Evolutionary conservation across 306 rosid genomes (phyloP), one percentile per base, ranked within the genome.

Genomic region (Dalbergia oliveri): DNA sequence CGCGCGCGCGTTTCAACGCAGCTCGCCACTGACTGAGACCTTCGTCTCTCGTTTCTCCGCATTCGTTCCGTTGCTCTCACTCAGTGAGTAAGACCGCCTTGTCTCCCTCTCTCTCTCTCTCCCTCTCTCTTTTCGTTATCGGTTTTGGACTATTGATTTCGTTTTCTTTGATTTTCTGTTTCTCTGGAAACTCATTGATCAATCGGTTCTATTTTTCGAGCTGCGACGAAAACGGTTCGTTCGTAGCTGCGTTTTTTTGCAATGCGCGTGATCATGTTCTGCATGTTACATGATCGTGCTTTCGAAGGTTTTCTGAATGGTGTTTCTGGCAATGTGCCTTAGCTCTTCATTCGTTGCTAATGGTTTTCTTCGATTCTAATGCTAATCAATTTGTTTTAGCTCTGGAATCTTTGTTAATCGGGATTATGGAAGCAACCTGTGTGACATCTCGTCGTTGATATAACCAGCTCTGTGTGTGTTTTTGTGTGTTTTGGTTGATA

Each of bases 301-400:
- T 72, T 66, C 56, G 15, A 59, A 62, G 33, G 61, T 39, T 82
- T 83, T 49, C 23, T 43, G 69, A 75, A 58, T 68, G 43, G 54
- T 51, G 66, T 61, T 87, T 65, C 33, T 34, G 56, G 73, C 90
- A 92, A 88, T 92, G 97, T 80, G 85, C 83, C 51, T 90, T 3
- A 47, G 43, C 41, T 80, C 81, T 54, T 66, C 73, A 57, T 65
- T 70, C 79, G 49, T 77, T 51, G 5, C 21, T 81, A 34, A 66
- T 82, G 11, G 15, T 58, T 81, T 81, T 70, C 33, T n/a, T 75
- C 5, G 49, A 5, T 71, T 2, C 62, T 53, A 6, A 16, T 74
- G 66, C 43, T 11, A 43, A 82, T 34, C 63, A 35, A 35, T 72
- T 34, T 35, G 11, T 4, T 43, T 4, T 26, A 10, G 4, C 57